Evolutionary conservation across 2,329 filamentous ascomycete genomes (phyloP), one percentile per base, ranked within the genome.

Genomic region (Corynespora cassiicola): DNA sequence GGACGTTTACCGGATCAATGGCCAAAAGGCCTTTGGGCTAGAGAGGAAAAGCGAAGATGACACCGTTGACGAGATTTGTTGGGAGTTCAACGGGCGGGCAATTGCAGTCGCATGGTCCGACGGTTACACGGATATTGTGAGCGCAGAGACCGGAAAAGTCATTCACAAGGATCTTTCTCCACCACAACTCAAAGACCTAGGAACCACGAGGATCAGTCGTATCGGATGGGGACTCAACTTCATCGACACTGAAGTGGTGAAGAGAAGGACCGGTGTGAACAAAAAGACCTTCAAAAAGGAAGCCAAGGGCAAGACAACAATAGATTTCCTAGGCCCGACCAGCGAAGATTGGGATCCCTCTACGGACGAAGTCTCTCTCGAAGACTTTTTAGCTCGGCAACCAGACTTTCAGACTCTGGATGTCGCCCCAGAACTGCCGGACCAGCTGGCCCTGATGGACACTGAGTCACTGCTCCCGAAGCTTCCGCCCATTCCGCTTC

Each of bases 91-190:
- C 41, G 74, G 86, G 7, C 86, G 88, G 47, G 83, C 89, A 26
- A 78, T 96, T 37, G 90, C 90, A 10, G 82, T 94, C 10, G 89
- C 84, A 29, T 95, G 89, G 84, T 89, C 81, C 52, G 89, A 95
- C 72, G 87, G 88, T 18, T 80, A 81, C 6, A 81, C 94, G 14
- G 84, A 89, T 41, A 72, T 95, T 22, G 80, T 92, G 64, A 87
- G 87, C 44, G 72, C 90, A 15, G 90, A 94, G 65, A 91, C 83
- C 54, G 87, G 84, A 65, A 95, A 92, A 69, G 81, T 86, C 9
- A 83, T 90, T 14, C 87, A 94, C 64, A 82, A 87, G 56, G 68
- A 53, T 40, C 42, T 61, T 7, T 47, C 38, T 39, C 35, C 56
- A 25, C 54, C 52, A 29, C 6, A 10, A 33, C 19, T 10, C n/a